Base-by-base conservation (phyloP, 176 grass and related monocot species). In the Triticum turgidum region DNA sequence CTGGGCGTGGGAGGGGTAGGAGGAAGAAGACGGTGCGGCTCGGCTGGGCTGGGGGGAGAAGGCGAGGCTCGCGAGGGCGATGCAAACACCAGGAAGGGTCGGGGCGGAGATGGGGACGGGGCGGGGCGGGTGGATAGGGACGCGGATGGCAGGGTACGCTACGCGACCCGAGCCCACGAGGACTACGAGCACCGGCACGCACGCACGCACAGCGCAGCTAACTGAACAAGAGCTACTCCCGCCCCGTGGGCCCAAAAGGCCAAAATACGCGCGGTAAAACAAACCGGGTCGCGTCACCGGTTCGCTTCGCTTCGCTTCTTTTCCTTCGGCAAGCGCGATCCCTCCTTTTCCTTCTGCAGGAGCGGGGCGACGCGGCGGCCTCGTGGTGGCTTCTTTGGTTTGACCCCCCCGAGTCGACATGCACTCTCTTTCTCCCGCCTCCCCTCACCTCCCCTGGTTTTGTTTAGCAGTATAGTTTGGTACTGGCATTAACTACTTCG, bases 91-190 rank as follows among this genome's bases (percentile, higher is more conserved):
- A 2, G 49, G 49, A 52, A 52, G 49, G 49, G 51, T 54, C 15
- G 56, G 56, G 56, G 9, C 18, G 18, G 18, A 6, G 17, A 5
- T 6, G 17, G 18, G 54, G n/a, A 49, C 42, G 67, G 61, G 65
- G 47, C 49, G 49, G 24, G 69, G 65, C 56, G 68, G 67, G 29
- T 35, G 76, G 89, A 88, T 71, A 77, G 89, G 62, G 77, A 91
- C 77, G 77, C 77, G 77, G 62, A 77, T 71, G 77, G 82, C 86
- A 77, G 51, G 64, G 86, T 77, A 85, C 86, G 89, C 81, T 67
- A 83, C 78, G 78, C 79, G 34, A 81, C 6, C 56, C 56, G 51
- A 80, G 79, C 64, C 82, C 86, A 91, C 82, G 82, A 85, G 83
- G 69, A 18, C 51, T 52, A 14, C 1, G 30, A 45, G 5, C 61